Evolutionary conservation across 257 asterid species (phyloP), one percentile per base, ranked within the genome.

Genomic region (Capsicum pubescens): DNA sequence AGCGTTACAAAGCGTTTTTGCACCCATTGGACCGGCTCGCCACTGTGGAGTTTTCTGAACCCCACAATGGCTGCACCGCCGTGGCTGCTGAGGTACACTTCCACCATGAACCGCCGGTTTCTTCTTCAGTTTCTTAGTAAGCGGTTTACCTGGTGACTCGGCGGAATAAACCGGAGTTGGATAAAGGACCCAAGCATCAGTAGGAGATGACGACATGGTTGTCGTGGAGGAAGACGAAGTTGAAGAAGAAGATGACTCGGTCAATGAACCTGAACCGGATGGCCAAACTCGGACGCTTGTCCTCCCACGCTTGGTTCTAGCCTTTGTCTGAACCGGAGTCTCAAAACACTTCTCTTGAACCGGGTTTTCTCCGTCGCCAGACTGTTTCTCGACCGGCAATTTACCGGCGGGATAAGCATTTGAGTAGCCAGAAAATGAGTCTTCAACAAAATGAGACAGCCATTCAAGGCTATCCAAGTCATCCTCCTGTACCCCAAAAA

Each of bases 1-100:
- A 0, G 99, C 98, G 79, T 95, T 95, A 82, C 99, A 95, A 46
- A 95, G 97, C n/a, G 99, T 95, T 81, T 95, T 95, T 44, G 97
- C 86, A 2, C 99, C 99, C 3, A 85, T 89, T 6, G 99, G 99
- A 0, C 99, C 99, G 48, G 98, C 97, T 85, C 98, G 89, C 99
- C 99, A 95, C 89, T 95, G 99, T 19, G 99, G 98, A 12, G 99
- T 95, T 88, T 93, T 95, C 9, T 95, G 95, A 15, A 93, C 97
- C 59, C 97, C 98, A 88, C 99, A 96, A 57, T 96, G 99, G 87
- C 89, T 90, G 90, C 99, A 96, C 87, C 96, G 89, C 85, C 98
- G 82, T 44, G 97, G 88, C 87, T 89, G 95, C 84, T 89, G 95
- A 11, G 83, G 83, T 35, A 67, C 86, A 1, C 71, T 89, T 8